phyloP scores from a whole-genome alignment of 345 rosid species.

The Arabidopsis suecica region DNA sequence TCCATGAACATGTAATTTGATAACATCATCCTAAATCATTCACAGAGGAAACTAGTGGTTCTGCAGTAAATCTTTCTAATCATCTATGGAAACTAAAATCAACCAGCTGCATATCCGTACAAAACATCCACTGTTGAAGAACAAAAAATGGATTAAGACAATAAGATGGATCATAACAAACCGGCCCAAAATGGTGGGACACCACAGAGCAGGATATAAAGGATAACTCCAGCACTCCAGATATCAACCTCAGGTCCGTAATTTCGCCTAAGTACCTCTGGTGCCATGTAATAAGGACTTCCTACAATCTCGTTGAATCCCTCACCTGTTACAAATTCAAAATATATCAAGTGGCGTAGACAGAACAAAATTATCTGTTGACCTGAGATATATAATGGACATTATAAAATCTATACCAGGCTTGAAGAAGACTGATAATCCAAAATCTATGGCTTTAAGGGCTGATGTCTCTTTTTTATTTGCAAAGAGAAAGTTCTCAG shows the following conservation, averaged over 20 bases:
- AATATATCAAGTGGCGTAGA: constrained; percentile 17
- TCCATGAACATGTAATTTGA: not conserved
- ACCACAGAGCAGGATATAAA: constrained; percentile 25
- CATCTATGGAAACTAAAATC: constrained; percentile 14
- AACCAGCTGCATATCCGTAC: not conserved
- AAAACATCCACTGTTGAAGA: not conserved
- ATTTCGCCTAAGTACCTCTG: constrained; percentile 48
- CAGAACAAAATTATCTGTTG: not conserved
- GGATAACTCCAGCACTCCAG: constrained; percentile 92
- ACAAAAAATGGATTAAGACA: not conserved
- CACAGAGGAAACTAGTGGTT: not conserved
- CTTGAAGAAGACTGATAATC: constrained; percentile 78
- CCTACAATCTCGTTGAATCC: constrained; percentile 84
- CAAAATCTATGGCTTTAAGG: constrained; percentile 82
- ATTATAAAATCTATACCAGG: constrained; percentile 58
- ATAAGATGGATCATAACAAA: constrained; percentile 41
- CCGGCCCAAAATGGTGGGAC: constrained; percentile 97
- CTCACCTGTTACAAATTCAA: constrained; percentile 56
- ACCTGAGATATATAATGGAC: not conserved
- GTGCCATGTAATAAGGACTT: constrained; percentile 94
- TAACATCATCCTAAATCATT: constrained; percentile 9
- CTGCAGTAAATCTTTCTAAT: constrained; percentile 4
- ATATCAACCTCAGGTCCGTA: constrained; percentile 90
- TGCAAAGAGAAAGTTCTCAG: constrained; percentile 86
- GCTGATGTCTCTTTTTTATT: constrained; percentile 73